Evolutionary conservation across 23 red algal species (phyloP), one percentile per base, ranked within the genome.

Genomic region (Gracilaria domingensis): DNA sequence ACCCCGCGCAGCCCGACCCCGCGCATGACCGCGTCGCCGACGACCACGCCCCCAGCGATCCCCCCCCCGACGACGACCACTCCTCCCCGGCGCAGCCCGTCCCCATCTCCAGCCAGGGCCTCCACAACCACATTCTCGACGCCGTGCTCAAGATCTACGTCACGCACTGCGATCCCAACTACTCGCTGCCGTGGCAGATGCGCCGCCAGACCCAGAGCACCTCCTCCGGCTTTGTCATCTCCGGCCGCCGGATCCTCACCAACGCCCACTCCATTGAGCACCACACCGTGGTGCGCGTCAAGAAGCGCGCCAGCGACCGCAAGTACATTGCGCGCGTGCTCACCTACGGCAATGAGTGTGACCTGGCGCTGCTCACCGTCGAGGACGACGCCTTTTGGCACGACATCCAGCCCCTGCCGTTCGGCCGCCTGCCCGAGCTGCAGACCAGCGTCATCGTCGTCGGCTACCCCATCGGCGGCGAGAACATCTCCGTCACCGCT

Each of bases 261-360:
- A 95, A 93, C 69, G 96, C 96, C 29, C 96, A 98, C 57, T 90
- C 85, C 39, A 89, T 98, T 40, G 86, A 95, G 79, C 66, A 88
- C 57, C 88, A 95, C 57, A 95, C 96, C 81, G 96, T 98, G 6
- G 96, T 98, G 28, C 79, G 84, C 21, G 91, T 98, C 73, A 98
- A 98, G 84, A 93, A 90, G 66, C 90, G 96, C 35, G 93, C 87
- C 57, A 76, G 73, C 7, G 93, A 92, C 35, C 81, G 60, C 53
- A 95, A 95, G 79, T 88, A 85, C 36, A 74, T 92, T 47, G 94
- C 94, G 0, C 75, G 83, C 6, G 93, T 99, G 2, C 55, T 95
- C 55, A 83, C 94, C 1, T 71, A 96, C 23, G 97, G 80, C 26
- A 80, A 96, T 53, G 97, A 99, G 72, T 99, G 97, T 78, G 97